phyloP scores from a whole-genome alignment of 306 rosid species.

The Hippophae tibetana region DNA sequence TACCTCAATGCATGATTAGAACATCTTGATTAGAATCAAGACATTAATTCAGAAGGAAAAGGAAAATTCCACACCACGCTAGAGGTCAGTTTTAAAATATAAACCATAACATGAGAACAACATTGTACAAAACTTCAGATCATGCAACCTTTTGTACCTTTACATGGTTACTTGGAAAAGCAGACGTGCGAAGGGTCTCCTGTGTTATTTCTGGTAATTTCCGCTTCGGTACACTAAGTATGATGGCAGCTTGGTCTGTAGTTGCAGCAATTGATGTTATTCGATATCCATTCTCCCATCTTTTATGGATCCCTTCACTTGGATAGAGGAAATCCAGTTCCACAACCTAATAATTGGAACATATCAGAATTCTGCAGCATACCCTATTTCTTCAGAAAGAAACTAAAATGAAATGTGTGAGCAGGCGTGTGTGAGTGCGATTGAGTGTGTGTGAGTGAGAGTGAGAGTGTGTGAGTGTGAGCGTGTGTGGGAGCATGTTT shows the following conservation, averaged over 20 bases:
- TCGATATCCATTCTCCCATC: conserved; percentile 39
- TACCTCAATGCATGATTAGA: too few species aligned
- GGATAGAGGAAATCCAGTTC: conserved; percentile 40
- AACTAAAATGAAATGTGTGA: neutral
- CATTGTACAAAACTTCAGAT: neutral
- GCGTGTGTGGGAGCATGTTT: neutral
- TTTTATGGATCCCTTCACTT: conserved; percentile 39
- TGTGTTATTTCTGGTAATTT: conserved; percentile 33
- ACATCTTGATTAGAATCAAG: too few species aligned
- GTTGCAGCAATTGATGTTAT: conserved; percentile 39
- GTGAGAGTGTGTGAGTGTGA: too few species aligned
- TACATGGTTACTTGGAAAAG: conserved; percentile 30
- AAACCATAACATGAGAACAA: too few species aligned
- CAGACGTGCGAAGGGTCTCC: conserved; percentile 37
- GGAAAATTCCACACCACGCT: too few species aligned
- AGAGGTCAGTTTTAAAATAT: too few species aligned
- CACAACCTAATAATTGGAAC: conserved; percentile 23
- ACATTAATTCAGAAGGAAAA: too few species aligned
- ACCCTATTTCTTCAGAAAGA: neutral
- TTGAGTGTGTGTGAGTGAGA: too few species aligned
- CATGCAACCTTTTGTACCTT: conserved; percentile 19
- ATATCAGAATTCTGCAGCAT: conserved; percentile 4
- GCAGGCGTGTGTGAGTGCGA: too few species aligned
- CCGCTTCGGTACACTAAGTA: conserved; percentile 36
- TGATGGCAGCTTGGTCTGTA: conserved; percentile 39